Evolutionary conservation across 495 filamentous ascomycete genomes (phyloP).

Genomic region (Thozetella sp.): DNA sequence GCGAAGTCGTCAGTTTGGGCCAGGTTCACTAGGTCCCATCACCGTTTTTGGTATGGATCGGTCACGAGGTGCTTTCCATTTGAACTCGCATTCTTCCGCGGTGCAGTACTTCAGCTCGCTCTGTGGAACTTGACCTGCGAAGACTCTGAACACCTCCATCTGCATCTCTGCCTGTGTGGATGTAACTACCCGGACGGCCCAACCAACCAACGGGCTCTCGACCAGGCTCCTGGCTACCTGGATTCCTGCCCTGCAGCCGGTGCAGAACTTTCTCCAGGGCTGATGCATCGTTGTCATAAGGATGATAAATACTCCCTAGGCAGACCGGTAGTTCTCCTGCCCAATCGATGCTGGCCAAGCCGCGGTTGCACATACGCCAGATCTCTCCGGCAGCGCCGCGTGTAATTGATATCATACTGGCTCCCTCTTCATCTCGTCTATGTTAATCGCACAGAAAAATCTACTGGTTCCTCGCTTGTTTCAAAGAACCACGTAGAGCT

Average conservation of each 20-base stretch:
- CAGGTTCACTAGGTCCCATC: not conserved
- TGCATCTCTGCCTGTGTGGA: no score
- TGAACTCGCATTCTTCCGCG: no score
- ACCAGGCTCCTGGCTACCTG: no score
- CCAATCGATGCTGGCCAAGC: not conserved
- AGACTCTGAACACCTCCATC: no score
- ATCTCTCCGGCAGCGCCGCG: not conserved
- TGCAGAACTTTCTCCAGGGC: not conserved
- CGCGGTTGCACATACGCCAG: not conserved
- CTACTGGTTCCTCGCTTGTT: not conserved
- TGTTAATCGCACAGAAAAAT: not conserved
- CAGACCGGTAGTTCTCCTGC: not conserved
- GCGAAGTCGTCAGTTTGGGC: not conserved
- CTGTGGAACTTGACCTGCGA: no score
- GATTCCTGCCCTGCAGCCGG: no score
- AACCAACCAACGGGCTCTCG: not conserved
- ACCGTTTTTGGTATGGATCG: no score
- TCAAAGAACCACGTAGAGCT: not conserved
- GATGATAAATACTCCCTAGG: not conserved
- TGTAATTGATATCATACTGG: not conserved
- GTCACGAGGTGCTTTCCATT: no score
- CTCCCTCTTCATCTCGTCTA: not conserved
- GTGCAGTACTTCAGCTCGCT: no score
- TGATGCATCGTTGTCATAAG: not conserved
- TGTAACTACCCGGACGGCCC: no score